Conservation (phyloP, 345 rosid genomes). For the Arabis alpina region DNA sequence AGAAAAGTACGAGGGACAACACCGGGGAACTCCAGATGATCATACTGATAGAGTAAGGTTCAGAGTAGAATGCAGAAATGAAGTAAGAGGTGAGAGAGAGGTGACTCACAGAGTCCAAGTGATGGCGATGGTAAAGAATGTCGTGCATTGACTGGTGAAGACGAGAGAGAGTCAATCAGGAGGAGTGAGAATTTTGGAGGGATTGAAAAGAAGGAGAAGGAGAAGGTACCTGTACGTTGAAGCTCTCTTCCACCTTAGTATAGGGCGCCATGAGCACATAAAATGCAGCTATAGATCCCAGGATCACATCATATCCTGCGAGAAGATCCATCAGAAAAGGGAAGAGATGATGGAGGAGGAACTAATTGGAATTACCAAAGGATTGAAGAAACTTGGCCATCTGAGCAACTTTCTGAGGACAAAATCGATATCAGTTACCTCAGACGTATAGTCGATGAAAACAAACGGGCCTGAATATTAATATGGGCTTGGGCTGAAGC, state of each 20-base stretch:
- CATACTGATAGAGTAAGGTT: conserved; percentile 57
- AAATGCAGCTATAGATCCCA: conserved; percentile 80
- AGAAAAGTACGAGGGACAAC: conserved; percentile 97
- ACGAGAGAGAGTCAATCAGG: background rate
- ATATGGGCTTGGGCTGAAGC: background rate
- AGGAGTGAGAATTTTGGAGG: background rate
- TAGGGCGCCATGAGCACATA: conserved; percentile 77
- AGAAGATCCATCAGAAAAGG: no score
- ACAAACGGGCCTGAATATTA: background rate
- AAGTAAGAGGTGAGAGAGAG: background rate
- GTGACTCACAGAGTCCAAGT: conserved; percentile 67
- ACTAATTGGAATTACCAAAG: conserved; percentile 41
- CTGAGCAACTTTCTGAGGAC: background rate
- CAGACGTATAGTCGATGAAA: background rate
- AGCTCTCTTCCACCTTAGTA: conserved; percentile 99
- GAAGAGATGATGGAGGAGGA: no score
- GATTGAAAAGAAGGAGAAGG: no score
- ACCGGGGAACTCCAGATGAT: conserved; percentile 96
- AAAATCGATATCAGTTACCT: background rate
- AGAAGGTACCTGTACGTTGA: conserved; percentile 72
- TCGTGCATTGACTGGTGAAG: conserved; percentile 84
- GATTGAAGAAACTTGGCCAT: conserved; percentile 46
- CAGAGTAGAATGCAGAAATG: background rate
- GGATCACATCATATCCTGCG: conserved; percentile 75
- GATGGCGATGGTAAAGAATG: conserved; percentile 74